Evolutionary conservation across 139 green algal species (phyloP), one percentile per base, ranked within the genome.

Genomic region (Parachlorella kessleri): DNA sequence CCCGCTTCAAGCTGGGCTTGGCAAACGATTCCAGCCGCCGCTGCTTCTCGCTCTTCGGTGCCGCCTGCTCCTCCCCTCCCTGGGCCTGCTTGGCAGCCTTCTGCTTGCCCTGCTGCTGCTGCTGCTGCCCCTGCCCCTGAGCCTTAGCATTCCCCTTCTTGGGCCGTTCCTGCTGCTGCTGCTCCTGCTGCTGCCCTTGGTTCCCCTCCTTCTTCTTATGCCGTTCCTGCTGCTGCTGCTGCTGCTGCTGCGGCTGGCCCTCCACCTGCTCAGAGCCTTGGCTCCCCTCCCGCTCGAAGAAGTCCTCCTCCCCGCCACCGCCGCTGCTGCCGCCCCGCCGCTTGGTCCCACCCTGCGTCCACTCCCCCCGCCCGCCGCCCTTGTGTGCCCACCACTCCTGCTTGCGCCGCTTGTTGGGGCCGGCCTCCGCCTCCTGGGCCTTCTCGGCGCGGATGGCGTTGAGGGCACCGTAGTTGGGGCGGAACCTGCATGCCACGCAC

Each of bases 161-260:
- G 28, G 8, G 32, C 41, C 80, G 21, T 42, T 73, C 23, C 48
- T 83, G 41, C 64, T 81, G 35, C 72, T 79, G 66, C 41, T 67
- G 32, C 40, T 55, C 38, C 70, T 71, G 70, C 48, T 24, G 10
- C 69, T 48, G 30, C 66, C 30, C n/a, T 38, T 55, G 63, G 70
- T 30, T 66, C 33, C 55, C 8, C 59, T 69, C 48, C 38, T 33
- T 73, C n/a, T 8, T 36, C 53, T 69, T 41, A 1, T 28, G 32
- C 38, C 65, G 75, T 3, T 70, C 21, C 30, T 14, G 28, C 55
- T 73, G 63, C 26, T 74, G 72, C 32, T 23, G 36, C n/a, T 53
- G 4, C 30, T 68, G 54, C 79, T 85, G 75, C 79, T 86, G 66
- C 37, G 76, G 69, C 78, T 86, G 64, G 69, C 82, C 85, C 24